Percentiles rank a stretch among this genome's conserved stretches.
phyloP scores from a whole-genome alignment of 1,284 basidiomycete genomes.

The Trichosporon asahii region DNA sequence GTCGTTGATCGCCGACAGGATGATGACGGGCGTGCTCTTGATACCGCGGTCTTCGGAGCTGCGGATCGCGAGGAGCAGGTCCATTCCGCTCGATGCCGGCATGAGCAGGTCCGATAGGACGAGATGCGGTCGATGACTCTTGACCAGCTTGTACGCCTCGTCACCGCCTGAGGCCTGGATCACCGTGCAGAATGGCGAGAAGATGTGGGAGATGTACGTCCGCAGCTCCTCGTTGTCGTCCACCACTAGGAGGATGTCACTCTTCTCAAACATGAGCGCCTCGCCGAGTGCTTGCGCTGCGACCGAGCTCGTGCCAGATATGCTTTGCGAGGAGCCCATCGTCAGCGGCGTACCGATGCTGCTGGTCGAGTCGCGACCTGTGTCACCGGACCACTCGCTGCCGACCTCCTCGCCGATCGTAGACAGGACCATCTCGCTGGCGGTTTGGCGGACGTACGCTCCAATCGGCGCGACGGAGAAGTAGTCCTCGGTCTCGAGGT shows the following conservation, averaged over 20 bases:
- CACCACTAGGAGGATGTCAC: slow-evolving; percentile 31
- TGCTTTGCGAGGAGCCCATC: background rate
- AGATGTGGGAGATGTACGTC: slow-evolving; percentile 31
- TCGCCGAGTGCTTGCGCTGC: background rate
- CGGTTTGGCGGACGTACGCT: slow-evolving; percentile 19
- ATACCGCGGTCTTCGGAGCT: slow-evolving; percentile 8
- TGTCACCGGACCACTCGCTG: background rate
- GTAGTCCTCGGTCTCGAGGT: background rate
- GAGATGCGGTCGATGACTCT: slow-evolving; percentile 23
- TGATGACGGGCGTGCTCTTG: slow-evolving; percentile 21
- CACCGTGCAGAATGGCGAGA: slow-evolving; percentile 39
- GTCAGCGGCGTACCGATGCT: background rate
- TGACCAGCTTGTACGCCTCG: slow-evolving; percentile 40
- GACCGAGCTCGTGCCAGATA: background rate
- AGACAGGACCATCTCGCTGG: slow-evolving; percentile 20
- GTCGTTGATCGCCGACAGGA: slow-evolving; percentile 23
- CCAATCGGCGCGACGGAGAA: slow-evolving; percentile 12
- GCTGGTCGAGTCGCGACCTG: slow-evolving; percentile 8
- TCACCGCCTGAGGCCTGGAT: slow-evolving; percentile 43
- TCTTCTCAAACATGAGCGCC: slow-evolving; percentile 27
- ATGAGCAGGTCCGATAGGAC: slow-evolving; percentile 39
- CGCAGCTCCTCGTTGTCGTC: slow-evolving; percentile 37
- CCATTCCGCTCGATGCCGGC: slow-evolving; percentile 30
- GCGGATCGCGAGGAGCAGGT: slow-evolving; percentile 21
- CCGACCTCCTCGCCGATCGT: slow-evolving; percentile 10